Base-by-base conservation (phyloP, 371 early-diverging fungal genomes). In the Funneliformis caledonium region DNA sequence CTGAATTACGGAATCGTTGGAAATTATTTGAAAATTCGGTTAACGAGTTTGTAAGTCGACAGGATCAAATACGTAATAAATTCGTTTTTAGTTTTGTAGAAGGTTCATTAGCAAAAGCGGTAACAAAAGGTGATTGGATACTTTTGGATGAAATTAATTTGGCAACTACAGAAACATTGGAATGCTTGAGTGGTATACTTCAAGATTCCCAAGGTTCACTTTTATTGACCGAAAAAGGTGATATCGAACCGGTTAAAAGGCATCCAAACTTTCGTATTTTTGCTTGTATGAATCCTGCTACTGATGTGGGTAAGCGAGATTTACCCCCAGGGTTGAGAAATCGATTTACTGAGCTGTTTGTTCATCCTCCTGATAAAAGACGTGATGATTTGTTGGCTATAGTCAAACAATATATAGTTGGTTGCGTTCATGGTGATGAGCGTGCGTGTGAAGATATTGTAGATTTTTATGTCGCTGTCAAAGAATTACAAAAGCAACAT, bases 211-310 rank as follows among this genome's bases (percentile, higher is more conserved):
- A 93, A 45, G 94, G 94, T 42, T 94, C 96, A 31, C 84, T 97
- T 50, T 85, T 96, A 9, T 86, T 98, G 81, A 91, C 96, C 2
- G 99, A 98, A 84, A 92, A 96, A 59, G 99, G 98, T 62, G 98
- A 97, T 83, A 92, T 91, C 16, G 91, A 92, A 77, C 95, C 94
- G 26, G 90, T 99, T 26, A 86, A 88, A 52, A 90, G 99, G 50
- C 99, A 99, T 87, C 94, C 94, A 37, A 94, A 96, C 77, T 99
- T 99, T 90, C 91, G 98, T 11, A 87, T 99, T 7, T 99, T 99
- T 87, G 99, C 97, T 1, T 99, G 99, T 87, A 99, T 99, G 99
- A 99, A 99, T 88, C 99, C 99, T 22, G 95, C 97, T n/a, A 98
- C 95, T 11, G 98, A 99, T 88, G 97, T 97, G 1, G 99, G 99